These are phyloP conservation scores for Colletotrichum filicis DNA, from an alignment of 2,329 filamentous ascomycete species.

Conservation along the genomic window DNA sequence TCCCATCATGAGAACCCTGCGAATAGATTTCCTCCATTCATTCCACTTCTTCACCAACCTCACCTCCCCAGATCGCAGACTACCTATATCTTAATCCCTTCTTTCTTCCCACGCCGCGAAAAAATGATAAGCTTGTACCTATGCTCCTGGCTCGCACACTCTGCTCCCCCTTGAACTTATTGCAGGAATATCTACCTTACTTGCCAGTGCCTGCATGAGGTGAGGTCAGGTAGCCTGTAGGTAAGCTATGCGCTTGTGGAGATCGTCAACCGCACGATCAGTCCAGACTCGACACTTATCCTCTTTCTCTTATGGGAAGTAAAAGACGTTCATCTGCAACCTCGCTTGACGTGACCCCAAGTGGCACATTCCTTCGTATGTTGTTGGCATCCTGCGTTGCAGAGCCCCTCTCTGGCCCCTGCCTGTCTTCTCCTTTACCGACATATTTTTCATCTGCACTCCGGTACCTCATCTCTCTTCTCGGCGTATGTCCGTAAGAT, in stretches of 20 bases:
- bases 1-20: not conserved
- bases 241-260: not conserved
- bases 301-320: not conserved
- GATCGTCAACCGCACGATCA: not conserved
- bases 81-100: no score
- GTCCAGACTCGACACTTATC: not conserved
- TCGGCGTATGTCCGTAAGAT: not conserved
- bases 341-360: constrained; percentile 30
- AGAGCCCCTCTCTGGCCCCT: not conserved
- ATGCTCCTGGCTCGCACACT: not conserved
- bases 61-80: not conserved
- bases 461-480: not conserved
- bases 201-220: not conserved
- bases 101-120: not conserved
- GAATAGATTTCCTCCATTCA: not conserved
- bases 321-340: not conserved
- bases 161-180: not conserved
- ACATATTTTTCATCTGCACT: not conserved
- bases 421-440: not conserved
- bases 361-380: constrained; percentile 4
- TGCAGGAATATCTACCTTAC: not conserved
- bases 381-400: not conserved
- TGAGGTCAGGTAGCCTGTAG: no score
- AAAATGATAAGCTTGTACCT: not conserved
- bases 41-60: not conserved